These are phyloP conservation scores for Globisporangium camurandrum DNA, from an alignment of 352 stramenopile species.

Conservation along the genomic window DNA sequence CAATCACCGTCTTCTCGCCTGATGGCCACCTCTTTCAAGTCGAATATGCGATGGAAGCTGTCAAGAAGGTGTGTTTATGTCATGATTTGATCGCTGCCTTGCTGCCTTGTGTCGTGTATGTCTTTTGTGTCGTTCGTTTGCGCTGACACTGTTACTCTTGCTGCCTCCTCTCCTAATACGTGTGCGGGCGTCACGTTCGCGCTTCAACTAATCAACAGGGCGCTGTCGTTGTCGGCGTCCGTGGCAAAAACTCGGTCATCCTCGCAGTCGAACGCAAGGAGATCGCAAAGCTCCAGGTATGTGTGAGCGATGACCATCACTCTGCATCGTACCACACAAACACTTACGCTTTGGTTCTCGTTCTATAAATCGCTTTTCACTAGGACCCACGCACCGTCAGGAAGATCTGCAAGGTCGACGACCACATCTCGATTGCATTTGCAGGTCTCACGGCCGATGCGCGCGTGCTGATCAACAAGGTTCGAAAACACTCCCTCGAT, in stretches of 20 bases:
- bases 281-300: slow-evolving; percentile 86
- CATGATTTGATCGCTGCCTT: not conserved
- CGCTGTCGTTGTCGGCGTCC: slow-evolving; percentile 95
- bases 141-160: not conserved
- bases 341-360: too few species aligned
- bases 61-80: slow-evolving; percentile 81
- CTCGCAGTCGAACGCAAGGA: slow-evolving; percentile 89
- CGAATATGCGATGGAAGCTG: slow-evolving; percentile 99
- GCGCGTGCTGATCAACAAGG: slow-evolving; percentile 96
- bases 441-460: slow-evolving; percentile 97
- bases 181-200: not conserved
- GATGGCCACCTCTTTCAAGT: slow-evolving; percentile 99
- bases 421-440: slow-evolving; percentile 97
- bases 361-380: too few species aligned
- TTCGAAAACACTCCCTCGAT: too few species aligned
- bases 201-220: slow-evolving; percentile 57
- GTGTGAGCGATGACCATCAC: not conserved
- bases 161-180: not conserved
- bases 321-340: too few species aligned
- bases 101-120: not conserved
- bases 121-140: not conserved
- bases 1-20: slow-evolving; percentile 99
- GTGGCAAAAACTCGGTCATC: slow-evolving; percentile 94
- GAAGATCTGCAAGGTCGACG: slow-evolving; percentile 99
- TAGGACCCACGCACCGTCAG: slow-evolving; percentile 95